Conservation (phyloP, 495 filamentous ascomycete genomes). For the Podospora australis region DNA sequence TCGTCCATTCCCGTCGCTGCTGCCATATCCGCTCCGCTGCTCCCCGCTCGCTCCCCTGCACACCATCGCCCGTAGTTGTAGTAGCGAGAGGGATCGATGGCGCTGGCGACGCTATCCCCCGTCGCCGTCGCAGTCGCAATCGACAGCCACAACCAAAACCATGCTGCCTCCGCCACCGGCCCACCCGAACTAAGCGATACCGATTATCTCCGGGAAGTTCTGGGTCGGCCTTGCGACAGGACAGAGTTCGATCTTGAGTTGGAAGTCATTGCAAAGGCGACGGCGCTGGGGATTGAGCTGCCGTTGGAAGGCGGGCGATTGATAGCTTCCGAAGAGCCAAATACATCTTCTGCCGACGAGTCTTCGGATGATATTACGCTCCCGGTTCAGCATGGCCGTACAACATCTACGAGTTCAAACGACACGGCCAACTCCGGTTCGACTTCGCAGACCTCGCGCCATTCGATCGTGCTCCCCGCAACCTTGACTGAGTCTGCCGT, state of each 20-base stretch:
- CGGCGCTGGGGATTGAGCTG: slow-evolving; percentile 36
- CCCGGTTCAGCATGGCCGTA: slow-evolving; percentile 15
- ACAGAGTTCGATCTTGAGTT: slow-evolving; percentile 37
- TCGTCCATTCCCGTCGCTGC: no score
- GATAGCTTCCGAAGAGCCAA: slow-evolving; percentile 5
- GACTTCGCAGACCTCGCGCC: slow-evolving; percentile 14
- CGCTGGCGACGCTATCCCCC: slow-evolving; percentile 9
- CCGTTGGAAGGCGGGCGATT: slow-evolving; percentile 9
- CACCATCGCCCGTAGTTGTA: no score
- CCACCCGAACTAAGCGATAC: slow-evolving; percentile 35
- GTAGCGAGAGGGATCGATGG: slow-evolving; percentile 9
- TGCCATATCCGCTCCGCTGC: no score
- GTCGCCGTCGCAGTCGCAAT: slow-evolving; percentile 2
- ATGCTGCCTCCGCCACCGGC: not conserved
- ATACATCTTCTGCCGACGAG: slow-evolving; percentile 22
- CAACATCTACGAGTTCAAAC: slow-evolving; percentile 19
- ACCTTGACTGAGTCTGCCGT: slow-evolving; percentile 17
- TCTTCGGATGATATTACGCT: slow-evolving; percentile 32
- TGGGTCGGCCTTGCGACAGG: slow-evolving; percentile 28
- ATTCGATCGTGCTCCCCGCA: slow-evolving; percentile 15
- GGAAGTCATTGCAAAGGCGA: slow-evolving; percentile 32
- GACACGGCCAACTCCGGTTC: slow-evolving; percentile 5
- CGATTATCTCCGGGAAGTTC: slow-evolving; percentile 39
- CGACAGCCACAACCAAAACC: no score
- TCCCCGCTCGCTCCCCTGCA: no score